Percentiles rank a stretch among this genome's conserved stretches.
Evolutionary conservation across 148 eudicot genomes (phyloP).

Genomic region (Pouteria glomerata): DNA sequence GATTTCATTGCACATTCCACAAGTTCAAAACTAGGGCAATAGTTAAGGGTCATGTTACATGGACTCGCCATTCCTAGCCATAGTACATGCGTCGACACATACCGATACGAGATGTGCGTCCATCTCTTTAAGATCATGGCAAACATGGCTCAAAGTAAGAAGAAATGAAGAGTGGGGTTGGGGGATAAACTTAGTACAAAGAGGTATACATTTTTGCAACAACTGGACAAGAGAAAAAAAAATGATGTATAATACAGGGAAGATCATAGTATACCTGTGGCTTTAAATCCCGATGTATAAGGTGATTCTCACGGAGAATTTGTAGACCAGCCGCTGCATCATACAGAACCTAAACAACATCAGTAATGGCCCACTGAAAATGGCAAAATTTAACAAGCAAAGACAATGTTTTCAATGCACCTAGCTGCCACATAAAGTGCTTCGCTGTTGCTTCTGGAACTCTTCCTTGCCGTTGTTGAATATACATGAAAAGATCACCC

Average conservation of each 20-base stretch:
- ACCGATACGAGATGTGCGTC: too few relatives aligned
- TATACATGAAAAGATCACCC: constrained; percentile 78
- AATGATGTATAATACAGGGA: not conserved
- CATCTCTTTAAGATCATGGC: too few relatives aligned
- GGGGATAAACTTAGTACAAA: too few relatives aligned
- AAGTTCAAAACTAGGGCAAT: not conserved
- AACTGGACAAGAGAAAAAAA: not conserved
- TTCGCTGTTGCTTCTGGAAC: constrained; percentile 79
- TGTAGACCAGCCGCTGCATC: constrained; percentile 77
- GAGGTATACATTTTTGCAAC: too few relatives aligned
- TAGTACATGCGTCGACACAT: too few relatives aligned
- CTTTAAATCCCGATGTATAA: constrained; percentile 91
- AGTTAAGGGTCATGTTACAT: not conserved
- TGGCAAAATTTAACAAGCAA: not conserved
- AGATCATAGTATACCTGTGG: constrained; percentile 60
- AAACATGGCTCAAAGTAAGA: too few relatives aligned
- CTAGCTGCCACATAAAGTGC: constrained; percentile 87
- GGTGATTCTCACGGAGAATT: constrained; percentile 83
- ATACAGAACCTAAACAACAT: constrained; percentile 13
- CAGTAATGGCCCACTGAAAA: not conserved
- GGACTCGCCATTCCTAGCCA: too few relatives aligned
- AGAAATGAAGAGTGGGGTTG: too few relatives aligned
- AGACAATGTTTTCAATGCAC: constrained; percentile 31
- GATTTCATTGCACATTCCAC: too few relatives aligned
- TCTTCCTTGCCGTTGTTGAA: constrained; percentile 74